These are phyloP conservation scores for Raddia guianensis DNA, from an alignment of 176 grass and related monocot species.

Conservation along the genomic window DNA sequence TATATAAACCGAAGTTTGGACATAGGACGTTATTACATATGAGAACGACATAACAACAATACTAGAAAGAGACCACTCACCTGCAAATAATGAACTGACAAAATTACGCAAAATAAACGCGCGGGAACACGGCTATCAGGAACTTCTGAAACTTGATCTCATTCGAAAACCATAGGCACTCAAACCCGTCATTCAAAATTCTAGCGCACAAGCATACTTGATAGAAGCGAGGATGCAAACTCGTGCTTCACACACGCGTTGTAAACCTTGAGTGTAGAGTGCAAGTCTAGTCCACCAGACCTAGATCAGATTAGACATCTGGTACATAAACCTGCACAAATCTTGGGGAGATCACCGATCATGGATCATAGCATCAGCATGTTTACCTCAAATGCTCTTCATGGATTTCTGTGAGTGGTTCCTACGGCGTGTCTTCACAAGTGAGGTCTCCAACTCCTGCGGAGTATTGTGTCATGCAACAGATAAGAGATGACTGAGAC, in stretches of 20 bases:
- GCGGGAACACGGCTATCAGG: background rate
- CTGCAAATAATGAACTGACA: background rate
- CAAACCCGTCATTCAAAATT: conserved; percentile 1
- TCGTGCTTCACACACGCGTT: no score
- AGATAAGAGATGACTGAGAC: no score
- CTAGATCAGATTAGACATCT: background rate
- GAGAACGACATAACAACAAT: no score
- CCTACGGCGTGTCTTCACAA: conserved; percentile 65
- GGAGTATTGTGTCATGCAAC: background rate
- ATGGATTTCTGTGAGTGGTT: conserved; percentile 75
- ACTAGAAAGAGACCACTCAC: no score
- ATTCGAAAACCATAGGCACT: background rate
- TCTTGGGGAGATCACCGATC: background rate
- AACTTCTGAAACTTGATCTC: no score
- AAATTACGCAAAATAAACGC: conserved; percentile 1
- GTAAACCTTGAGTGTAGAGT: no score
- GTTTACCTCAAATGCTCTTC: conserved; percentile 62
- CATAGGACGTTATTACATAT: no score
- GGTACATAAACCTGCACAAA: background rate
- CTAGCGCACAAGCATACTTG: background rate
- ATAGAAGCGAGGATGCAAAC: no score
- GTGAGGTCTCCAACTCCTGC: conserved; percentile 73
- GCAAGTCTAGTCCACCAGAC: background rate
- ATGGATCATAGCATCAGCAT: background rate
- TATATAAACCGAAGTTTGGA: no score